Evolutionary conservation across 2,329 filamentous ascomycete genomes (phyloP), one percentile per base, ranked within the genome.

Genomic region (Alternaria longipes): DNA sequence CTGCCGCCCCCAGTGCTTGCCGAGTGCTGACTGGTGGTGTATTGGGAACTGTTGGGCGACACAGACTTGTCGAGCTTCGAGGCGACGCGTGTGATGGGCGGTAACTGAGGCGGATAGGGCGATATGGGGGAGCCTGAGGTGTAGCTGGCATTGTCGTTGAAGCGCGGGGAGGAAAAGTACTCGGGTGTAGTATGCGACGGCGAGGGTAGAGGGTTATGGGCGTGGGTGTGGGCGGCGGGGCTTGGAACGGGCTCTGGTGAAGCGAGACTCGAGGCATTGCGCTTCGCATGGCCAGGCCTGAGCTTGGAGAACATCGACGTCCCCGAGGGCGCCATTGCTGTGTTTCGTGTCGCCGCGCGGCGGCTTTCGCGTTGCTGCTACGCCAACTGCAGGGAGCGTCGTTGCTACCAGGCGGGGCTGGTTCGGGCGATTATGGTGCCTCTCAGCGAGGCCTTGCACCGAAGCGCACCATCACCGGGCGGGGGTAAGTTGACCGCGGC

Each of bases 221-320:
- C 65, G 40, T 65, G 65, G 46, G 69, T 64, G 40, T 65, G 65
- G 46, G 69, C 65, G 38, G 70, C 46, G 49, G 74, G 71, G 51
- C 69, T 72, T 52, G 65, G 28, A 42, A 69, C 60, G 46, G 75
- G 72, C 41, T 78, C 75, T 42, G 77, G 76, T 12, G 75, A 75
- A 42, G 71, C 71, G 42, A 76, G 67, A 45, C 56, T 75, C 58
- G 78, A 76, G 65, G 70, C 71, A 72, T 75, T 75, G 66, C 79
- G 77, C 69, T 75, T 78, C 62, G 75, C 74, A 60, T 79, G 76
- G 59, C 73, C 73, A 14, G 76, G 75, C 52, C 79, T 68, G 20
- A 80, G 74, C 65, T 79, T 78, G 56, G 78, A 77, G 59, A 80
- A 80, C 72, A 80, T 75, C 64, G 71, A 77, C 51, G 76, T 78